A percentile compares a stretch with the other conserved stretches of the same genome.
Conservation (phyloP, 495 filamentous ascomycete species). For the Penicillium turbatum region DNA sequence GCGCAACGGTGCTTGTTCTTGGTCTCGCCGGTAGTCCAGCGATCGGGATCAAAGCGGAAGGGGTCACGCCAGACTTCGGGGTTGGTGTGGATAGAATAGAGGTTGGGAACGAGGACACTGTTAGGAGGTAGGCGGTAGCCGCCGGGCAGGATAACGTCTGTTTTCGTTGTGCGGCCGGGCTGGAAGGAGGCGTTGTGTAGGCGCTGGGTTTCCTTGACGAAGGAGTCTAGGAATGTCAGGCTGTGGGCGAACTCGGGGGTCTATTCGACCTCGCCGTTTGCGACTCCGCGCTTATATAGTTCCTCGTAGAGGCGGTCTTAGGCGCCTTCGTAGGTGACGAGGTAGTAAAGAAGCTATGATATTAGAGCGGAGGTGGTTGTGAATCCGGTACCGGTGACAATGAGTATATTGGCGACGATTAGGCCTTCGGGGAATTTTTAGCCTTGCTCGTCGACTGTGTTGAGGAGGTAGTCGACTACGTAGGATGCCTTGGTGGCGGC, state of each 20-base stretch:
- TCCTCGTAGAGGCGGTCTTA: constrained; percentile 52
- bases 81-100: constrained; percentile 52
- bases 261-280: constrained; percentile 19
- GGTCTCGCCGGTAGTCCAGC: constrained; percentile 47
- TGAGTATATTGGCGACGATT: constrained; percentile 29
- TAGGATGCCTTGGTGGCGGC: constrained; percentile 44
- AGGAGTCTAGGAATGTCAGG: constrained; percentile 48
- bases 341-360: constrained; percentile 50
- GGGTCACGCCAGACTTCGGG: constrained; percentile 49
- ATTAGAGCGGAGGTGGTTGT: constrained; percentile 49
- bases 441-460: constrained; percentile 47
- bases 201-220: constrained; percentile 55
- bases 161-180: constrained; percentile 48
- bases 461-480: constrained; percentile 45
- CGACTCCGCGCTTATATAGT: constrained; percentile 43
- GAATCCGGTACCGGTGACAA: constrained; percentile 51
- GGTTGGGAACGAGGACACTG: constrained; percentile 40
- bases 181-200: constrained; percentile 55
- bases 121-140: constrained; percentile 48
- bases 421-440: constrained; percentile 43
- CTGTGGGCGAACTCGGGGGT: constrained; percentile 39
- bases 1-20: constrained; percentile 38
- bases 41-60: constrained; percentile 49
- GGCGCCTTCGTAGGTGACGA: constrained; percentile 46
- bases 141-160: constrained; percentile 50